Percentiles rank a stretch among this genome's conserved stretches.
Conservation (phyloP, 495 filamentous ascomycete species). For the Aspergillus avenaceus region DNA sequence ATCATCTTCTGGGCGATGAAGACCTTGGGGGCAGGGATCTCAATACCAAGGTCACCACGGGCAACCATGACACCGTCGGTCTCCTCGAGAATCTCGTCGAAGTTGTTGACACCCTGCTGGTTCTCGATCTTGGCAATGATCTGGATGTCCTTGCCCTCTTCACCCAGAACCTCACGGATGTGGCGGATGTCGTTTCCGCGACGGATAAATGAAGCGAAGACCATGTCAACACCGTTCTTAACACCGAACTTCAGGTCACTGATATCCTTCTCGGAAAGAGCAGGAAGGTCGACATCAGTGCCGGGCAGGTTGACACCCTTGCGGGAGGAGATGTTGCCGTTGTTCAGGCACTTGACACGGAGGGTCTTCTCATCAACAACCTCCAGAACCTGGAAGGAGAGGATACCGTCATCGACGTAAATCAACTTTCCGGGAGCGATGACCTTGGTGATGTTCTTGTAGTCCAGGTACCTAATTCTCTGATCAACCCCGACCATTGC, state of each 20-base stretch:
- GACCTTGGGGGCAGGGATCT: constrained; percentile 96
- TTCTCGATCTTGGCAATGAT: constrained; percentile 99
- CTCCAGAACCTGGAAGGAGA: constrained; percentile 89
- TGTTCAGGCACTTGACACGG: constrained; percentile 81
- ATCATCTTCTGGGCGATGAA: constrained; percentile 99
- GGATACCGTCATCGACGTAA: constrained; percentile 97
- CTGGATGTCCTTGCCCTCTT: constrained; percentile 94
- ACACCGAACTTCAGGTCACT: constrained; percentile 90
- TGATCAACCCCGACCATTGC: background rate
- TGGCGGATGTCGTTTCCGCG: constrained; percentile 83
- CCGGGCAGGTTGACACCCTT: constrained; percentile 99
- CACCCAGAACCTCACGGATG: constrained; percentile 87
- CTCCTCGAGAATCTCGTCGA: constrained; percentile 91
- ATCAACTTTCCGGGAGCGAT: constrained; percentile 90
- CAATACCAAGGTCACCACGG: constrained; percentile 96
- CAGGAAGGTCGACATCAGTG: constrained; percentile 96
- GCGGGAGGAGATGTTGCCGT: constrained; percentile 94
- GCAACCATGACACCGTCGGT: constrained; percentile 99
- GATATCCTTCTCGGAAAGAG: constrained; percentile 98
- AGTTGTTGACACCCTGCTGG: constrained; percentile 98
- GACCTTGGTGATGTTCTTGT: constrained; percentile 99
- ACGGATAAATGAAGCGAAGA: constrained; percentile 98
- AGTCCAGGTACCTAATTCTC: constrained; percentile 82
- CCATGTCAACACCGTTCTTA: constrained; percentile 97
- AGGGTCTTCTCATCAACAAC: constrained; percentile 86